Evolutionary conservation across 331 rosid species (phyloP), one percentile per base, ranked within the genome.

Genomic region (Rosa hybrid): DNA sequence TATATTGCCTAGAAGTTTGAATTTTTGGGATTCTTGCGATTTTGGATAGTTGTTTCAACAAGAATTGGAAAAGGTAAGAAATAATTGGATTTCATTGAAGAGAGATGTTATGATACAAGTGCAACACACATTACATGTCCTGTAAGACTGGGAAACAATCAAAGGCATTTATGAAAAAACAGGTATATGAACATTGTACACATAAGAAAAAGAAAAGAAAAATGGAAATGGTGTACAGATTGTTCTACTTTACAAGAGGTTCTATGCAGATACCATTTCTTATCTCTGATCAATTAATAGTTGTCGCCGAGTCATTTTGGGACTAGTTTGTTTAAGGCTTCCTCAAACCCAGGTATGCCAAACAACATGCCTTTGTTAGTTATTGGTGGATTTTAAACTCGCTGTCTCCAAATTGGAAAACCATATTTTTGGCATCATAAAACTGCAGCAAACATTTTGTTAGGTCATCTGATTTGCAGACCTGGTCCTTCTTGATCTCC

Each of bases 251-350:
- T 84, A 85, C 89, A 81, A 77, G 81, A 77, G 83, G 80, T 75
- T 77, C 76, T 17, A 54, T 49, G 62, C 38, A 65, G 77, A n/a
- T 84, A 63, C 76, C 44, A 34, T 34, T 38, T 45, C 60, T 75
- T 78, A 82, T 81, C 90, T 90, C 97, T 41, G 75, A 76, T 84
- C 38, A 72, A 75, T 77, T 42, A 76, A 90, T 84, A 86, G 83
- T 87, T 86, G 82, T 90, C 84, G 89, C 87, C 80, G 75, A 49
- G 77, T 80, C 44, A 65, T 53, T 76, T 53, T 39, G 73, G 59
- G 60, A 68, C 74, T 75, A 42, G 78, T 21, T 41, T 68, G 13
- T 8, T 20, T 16, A 4, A 65, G 72, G 72, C 63, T 60, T 38
- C 68, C 71, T 45, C 63, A 71, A 76, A 84, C 81, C 54, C 62